Evolutionary conservation across 768 basidiomycete species (phyloP).

Genomic region (Suillus ampliporus): DNA sequence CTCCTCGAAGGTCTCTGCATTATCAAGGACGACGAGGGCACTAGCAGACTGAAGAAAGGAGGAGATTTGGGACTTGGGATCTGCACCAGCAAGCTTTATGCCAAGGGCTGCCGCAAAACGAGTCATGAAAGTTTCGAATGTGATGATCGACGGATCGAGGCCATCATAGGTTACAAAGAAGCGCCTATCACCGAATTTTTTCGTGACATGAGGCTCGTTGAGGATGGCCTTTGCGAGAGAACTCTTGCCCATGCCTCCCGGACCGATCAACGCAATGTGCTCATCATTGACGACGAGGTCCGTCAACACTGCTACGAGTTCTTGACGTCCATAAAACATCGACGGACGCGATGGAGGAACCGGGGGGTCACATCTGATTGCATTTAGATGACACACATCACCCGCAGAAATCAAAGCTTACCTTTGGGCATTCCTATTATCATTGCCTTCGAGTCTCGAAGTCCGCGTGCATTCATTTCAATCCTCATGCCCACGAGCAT

Average conservation of each 20-base stretch:
- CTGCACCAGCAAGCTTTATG: background rate
- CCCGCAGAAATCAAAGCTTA: no score
- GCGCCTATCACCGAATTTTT: conserved; percentile 1
- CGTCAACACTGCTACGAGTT: background rate
- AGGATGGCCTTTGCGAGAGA: conserved; percentile 4
- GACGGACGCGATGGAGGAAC: background rate
- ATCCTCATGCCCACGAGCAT: no score
- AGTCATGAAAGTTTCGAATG: background rate
- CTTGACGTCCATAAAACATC: conserved; percentile 1
- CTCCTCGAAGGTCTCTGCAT: conserved; percentile 1
- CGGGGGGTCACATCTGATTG: background rate
- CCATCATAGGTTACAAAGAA: conserved; percentile 5
- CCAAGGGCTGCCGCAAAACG: background rate
- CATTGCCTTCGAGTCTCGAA: no score
- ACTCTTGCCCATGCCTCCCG: conserved; percentile 10
- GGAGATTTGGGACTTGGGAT: background rate
- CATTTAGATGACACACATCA: background rate
- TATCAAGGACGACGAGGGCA: conserved; percentile 8
- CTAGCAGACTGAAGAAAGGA: background rate
- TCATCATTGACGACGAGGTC: background rate
- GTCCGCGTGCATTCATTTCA: no score
- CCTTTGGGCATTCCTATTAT: no score
- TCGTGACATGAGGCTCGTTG: background rate
- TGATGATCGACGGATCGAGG: background rate
- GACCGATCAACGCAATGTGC: background rate